Percentiles rank a stretch among this genome's conserved stretches.
Evolutionary conservation across 148 eudicot species (phyloP).

Genomic region (Vaccinium corymbosum): DNA sequence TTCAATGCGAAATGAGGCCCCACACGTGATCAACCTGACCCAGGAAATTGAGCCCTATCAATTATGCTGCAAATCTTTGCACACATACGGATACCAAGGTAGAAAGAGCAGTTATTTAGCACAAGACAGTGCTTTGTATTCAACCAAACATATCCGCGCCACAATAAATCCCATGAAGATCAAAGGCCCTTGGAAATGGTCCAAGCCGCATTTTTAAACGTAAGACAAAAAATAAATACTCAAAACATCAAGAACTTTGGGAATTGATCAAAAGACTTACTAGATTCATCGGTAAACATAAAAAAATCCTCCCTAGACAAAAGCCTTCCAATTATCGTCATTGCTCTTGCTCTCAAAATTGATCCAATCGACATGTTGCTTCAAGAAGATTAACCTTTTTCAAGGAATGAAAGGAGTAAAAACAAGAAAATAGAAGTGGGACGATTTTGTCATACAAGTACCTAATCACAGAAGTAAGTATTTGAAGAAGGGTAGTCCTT

Average conservation of each 20-base stretch:
- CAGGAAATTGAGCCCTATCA: background rate
- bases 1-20: too few species aligned
- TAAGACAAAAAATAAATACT: background rate
- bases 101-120: background rate
- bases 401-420: background rate
- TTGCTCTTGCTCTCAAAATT: conserved; percentile 75
- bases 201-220: background rate
- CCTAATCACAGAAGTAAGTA: conserved; percentile 76
- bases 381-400: conserved; percentile 17
- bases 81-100: background rate
- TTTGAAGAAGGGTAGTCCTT: conserved; percentile 61
- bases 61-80: background rate
- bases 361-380: conserved; percentile 60
- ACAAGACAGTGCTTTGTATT: background rate
- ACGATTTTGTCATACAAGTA: conserved; percentile 18
- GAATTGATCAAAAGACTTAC: conserved; percentile 35
- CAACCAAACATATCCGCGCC: background rate
- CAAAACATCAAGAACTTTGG: background rate
- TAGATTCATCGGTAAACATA: conserved; percentile 44
- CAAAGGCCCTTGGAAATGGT: background rate
- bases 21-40: too few species aligned
- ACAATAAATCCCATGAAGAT: background rate
- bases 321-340: conserved; percentile 88
- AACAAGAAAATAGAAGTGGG: background rate
- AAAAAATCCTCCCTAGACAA: conserved; percentile 63